phyloP scores from a whole-genome alignment of 225 moss, liverwort and hornwort species.

The Climacium dendroides region DNA sequence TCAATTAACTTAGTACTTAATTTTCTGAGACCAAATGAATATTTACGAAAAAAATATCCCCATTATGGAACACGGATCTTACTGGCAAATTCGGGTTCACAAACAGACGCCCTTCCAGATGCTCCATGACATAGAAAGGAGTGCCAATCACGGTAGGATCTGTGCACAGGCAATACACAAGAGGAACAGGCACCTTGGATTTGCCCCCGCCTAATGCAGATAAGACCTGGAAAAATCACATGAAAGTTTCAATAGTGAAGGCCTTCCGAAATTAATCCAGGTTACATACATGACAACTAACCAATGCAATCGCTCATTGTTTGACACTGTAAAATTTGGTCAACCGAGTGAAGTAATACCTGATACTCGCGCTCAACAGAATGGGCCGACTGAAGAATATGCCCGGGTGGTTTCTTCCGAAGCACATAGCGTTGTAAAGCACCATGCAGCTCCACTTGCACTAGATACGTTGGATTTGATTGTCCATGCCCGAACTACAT shows the following conservation, averaged over 20 bases:
- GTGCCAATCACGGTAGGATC: slow-evolving; percentile 81
- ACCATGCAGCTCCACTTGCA: slow-evolving; percentile 39
- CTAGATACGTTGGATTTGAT: slow-evolving; percentile 86
- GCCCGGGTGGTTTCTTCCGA: slow-evolving; percentile 90
- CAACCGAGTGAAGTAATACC: slow-evolving; percentile 19
- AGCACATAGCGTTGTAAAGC: slow-evolving; percentile 59
- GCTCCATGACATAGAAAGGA: slow-evolving; percentile 91
- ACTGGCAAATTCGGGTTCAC: slow-evolving; percentile 69
- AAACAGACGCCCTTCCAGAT: slow-evolving; percentile 86
- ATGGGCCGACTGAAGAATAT: slow-evolving; percentile 89
- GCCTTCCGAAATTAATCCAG: neutral
- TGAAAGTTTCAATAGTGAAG: neutral
- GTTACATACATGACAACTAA: neutral
- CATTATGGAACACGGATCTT: slow-evolving; percentile 3
- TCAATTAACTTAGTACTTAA: neutral
- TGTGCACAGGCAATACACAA: slow-evolving; percentile 69
- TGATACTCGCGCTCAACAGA: slow-evolving; percentile 91
- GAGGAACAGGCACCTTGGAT: slow-evolving; percentile 86
- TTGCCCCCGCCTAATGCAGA: slow-evolving; percentile 56
- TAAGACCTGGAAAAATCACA: slow-evolving; percentile 47
- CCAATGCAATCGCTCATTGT: neutral
- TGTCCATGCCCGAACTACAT: slow-evolving; percentile 95
- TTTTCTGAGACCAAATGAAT: neutral
- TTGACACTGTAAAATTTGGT: neutral
- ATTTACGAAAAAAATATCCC: neutral